phyloP scores from a whole-genome alignment of 1,284 basidiomycete species.

The Ustilago trichophora region DNA sequence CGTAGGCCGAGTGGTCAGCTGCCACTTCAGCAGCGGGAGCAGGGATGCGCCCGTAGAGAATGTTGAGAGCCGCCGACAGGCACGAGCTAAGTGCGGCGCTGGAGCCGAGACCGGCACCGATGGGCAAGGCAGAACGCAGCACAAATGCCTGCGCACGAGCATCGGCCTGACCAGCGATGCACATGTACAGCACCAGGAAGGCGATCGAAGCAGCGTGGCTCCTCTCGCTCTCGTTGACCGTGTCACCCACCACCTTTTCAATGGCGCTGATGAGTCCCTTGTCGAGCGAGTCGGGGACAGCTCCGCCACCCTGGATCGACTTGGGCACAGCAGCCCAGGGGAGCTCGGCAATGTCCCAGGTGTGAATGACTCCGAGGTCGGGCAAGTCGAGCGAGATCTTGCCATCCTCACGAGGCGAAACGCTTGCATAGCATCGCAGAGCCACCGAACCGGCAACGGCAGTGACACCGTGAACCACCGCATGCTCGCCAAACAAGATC shows the following conservation, averaged over 20 bases:
- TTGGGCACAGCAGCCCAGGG: slow-evolving; percentile 79
- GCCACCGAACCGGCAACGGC: slow-evolving; percentile 95
- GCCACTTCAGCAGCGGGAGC: slow-evolving; percentile 62
- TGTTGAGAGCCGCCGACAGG: slow-evolving; percentile 80
- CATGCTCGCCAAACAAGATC: slow-evolving; percentile 98
- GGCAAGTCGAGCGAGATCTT: slow-evolving; percentile 81
- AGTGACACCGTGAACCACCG: slow-evolving; percentile 96
- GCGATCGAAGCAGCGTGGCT: slow-evolving; percentile 76
- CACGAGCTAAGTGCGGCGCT: slow-evolving; percentile 94
- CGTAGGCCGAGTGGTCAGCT: slow-evolving; percentile 73
- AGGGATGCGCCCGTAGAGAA: slow-evolving; percentile 70
- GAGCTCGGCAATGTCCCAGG: slow-evolving; percentile 80
- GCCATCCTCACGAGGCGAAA: slow-evolving; percentile 78
- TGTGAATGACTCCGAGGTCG: slow-evolving; percentile 82
- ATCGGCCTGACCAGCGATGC: slow-evolving; percentile 72
- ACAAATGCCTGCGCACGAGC: slow-evolving; percentile 81
- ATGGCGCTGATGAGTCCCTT: slow-evolving; percentile 37
- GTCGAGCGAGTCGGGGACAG: slow-evolving; percentile 71
- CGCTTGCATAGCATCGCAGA: slow-evolving; percentile 89
- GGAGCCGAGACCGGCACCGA: slow-evolving; percentile 96
- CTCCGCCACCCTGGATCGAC: slow-evolving; percentile 61
- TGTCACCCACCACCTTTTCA: slow-evolving; percentile 48
- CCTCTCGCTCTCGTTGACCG: slow-evolving; percentile 53
- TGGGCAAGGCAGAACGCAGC: slow-evolving; percentile 91
- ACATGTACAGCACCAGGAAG: slow-evolving; percentile 95